phyloP scores from a whole-genome alignment of 2,329 filamentous ascomycete genomes.

The Rhexocercosporidium sp. region DNA sequence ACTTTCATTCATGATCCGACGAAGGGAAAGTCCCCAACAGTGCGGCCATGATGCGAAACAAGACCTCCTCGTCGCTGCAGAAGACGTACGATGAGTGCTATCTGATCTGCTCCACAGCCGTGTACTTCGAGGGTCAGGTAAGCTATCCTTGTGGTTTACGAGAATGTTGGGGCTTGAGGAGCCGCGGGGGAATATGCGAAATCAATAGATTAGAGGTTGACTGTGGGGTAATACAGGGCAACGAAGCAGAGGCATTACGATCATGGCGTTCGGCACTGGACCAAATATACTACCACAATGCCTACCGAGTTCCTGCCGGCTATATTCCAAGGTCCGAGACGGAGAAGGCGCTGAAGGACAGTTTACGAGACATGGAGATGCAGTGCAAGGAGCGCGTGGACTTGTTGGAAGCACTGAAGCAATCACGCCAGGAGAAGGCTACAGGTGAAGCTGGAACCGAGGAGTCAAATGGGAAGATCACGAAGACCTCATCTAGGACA shows the following conservation, averaged over 20 bases:
- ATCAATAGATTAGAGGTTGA: not conserved
- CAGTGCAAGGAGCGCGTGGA: conserved; percentile 95
- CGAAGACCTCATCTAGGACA: conserved; percentile 41
- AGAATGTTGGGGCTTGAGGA: not conserved
- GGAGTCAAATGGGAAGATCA: conserved; percentile 32
- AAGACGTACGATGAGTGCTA: conserved; percentile 99
- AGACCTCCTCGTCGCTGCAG: conserved; percentile 77
- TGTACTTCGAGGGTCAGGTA: conserved; percentile 95
- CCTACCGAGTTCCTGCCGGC: conserved; percentile 71
- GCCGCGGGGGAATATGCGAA: not conserved
- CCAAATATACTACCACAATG: conserved; percentile 85
- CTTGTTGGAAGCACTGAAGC: conserved; percentile 78
- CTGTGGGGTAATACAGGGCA: conserved; percentile 62
- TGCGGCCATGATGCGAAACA: conserved; percentile 54
- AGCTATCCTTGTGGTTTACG: conserved; percentile 24
- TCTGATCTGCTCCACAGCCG: conserved; percentile 90
- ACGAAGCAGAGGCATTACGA: conserved; percentile 87
- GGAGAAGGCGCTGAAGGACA: conserved; percentile 81
- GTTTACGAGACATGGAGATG: conserved; percentile 79
- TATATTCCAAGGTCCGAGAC: conserved; percentile 79
- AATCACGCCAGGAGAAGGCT: conserved; percentile 59
- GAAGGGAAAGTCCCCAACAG: conserved; percentile 14
- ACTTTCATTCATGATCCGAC: conserved; percentile 23
- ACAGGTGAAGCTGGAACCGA: conserved; percentile 31
- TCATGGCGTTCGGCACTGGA: conserved; percentile 90